These are phyloP conservation scores for Nicotiana otophora DNA, from an alignment of 257 asterid species.

Conservation along the genomic window DNA sequence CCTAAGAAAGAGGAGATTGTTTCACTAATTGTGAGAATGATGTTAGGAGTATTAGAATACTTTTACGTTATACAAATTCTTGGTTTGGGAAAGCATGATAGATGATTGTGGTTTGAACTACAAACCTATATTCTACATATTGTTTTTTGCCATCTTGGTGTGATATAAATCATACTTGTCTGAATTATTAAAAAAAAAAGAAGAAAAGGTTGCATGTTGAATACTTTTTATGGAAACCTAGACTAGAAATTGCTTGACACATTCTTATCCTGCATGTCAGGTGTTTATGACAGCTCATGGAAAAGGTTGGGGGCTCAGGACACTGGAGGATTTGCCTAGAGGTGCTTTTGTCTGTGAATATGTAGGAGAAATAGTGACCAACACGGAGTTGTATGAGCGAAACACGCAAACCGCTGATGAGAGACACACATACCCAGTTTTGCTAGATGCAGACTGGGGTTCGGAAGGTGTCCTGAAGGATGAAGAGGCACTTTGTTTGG, in stretches of 20 bases:
- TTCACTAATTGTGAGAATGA: neutral
- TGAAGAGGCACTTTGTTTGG: constrained; percentile 72
- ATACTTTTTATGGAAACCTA: neutral
- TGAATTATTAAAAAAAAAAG: neutral
- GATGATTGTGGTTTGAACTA: neutral
- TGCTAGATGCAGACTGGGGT: constrained; percentile 73
- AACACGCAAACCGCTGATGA: constrained; percentile 26
- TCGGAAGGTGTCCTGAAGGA: constrained; percentile 55
- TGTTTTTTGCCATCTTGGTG: neutral
- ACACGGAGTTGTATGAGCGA: constrained; percentile 51
- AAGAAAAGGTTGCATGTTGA: neutral
- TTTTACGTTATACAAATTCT: neutral
- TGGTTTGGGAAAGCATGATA: neutral
- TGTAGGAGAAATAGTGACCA: constrained; percentile 63
- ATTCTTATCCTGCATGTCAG: constrained; percentile 24
- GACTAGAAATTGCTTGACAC: neutral
- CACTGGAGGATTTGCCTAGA: constrained; percentile 64
- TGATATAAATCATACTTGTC: neutral
- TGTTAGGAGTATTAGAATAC: neutral
- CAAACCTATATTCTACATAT: neutral
- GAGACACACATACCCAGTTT: constrained; percentile 57
- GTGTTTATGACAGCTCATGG: constrained; percentile 50
- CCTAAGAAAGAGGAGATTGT: neutral
- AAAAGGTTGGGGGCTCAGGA: constrained; percentile 82
- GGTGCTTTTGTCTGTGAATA: constrained; percentile 73